These are phyloP conservation scores for Theobroma cacao DNA, from an alignment of 345 rosid genomes.

Conservation along the genomic window DNA sequence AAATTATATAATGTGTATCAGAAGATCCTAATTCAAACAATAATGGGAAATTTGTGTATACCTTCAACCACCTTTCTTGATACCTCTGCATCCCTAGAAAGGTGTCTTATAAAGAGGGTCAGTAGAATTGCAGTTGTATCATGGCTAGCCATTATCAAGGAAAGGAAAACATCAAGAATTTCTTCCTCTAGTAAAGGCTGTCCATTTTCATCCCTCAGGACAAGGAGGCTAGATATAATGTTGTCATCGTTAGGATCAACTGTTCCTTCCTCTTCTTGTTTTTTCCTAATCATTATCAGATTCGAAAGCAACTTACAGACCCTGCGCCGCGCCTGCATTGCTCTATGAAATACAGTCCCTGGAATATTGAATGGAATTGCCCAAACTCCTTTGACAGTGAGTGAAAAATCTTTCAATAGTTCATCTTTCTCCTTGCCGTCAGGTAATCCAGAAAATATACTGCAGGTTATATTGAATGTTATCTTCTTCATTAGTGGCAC, in stretches of 20 bases:
- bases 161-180: slow-evolving; percentile 7
- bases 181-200: not conserved
- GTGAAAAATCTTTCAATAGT: slow-evolving; percentile 18
- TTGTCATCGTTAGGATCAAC: not conserved
- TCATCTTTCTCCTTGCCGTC: slow-evolving; percentile 20
- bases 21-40: not conserved
- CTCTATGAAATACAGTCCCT: slow-evolving; percentile 15
- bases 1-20: not conserved
- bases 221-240: slow-evolving; percentile 5
- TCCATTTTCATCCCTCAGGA: slow-evolving; percentile 3
- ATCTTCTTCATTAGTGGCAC: slow-evolving; percentile 28
- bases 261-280: not conserved
- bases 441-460: slow-evolving; percentile 19
- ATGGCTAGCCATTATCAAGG: slow-evolving; percentile 17
- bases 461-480: slow-evolving; percentile 18
- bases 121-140: slow-evolving; percentile 9
- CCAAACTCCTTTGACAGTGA: slow-evolving; percentile 15
- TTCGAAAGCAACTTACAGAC: slow-evolving; percentile 5
- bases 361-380: slow-evolving; percentile 25
- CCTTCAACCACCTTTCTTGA: slow-evolving; percentile 9
- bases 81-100: slow-evolving; percentile 5
- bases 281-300: not conserved
- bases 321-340: slow-evolving; percentile 18
- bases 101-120: slow-evolving; percentile 10
- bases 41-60: not conserved